Conservation (phyloP, 331 rosid species). For the Phaseolus coccineus region DNA sequence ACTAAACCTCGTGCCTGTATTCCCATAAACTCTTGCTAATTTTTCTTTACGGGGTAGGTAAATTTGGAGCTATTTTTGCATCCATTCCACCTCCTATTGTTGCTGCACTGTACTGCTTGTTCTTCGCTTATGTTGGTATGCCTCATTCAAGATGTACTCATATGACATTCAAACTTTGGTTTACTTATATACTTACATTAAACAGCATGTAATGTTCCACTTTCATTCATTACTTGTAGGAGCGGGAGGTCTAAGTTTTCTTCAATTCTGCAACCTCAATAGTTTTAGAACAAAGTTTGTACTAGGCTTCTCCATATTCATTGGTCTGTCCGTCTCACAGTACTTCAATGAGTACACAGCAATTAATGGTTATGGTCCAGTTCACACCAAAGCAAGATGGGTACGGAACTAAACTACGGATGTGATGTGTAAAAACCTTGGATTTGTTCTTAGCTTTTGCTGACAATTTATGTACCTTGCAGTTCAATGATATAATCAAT, state of each 20-base stretch:
- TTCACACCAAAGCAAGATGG: slow-evolving; percentile 91
- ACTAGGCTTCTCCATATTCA: slow-evolving; percentile 87
- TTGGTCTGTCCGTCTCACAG: slow-evolving; percentile 93
- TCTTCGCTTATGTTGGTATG: slow-evolving; percentile 96
- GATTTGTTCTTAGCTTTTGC: slow-evolving; percentile 32
- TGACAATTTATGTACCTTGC: slow-evolving; percentile 43
- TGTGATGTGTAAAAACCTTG: background rate
- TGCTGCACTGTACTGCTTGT: slow-evolving; percentile 93
- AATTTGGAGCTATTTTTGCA: slow-evolving; percentile 96
- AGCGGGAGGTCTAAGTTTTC: slow-evolving; percentile 88
- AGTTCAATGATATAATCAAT: slow-evolving; percentile 95
- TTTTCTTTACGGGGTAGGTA: slow-evolving; percentile 60
- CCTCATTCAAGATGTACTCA: slow-evolving; percentile 28
- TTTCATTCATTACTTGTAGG: slow-evolving; percentile 56
- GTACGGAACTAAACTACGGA: slow-evolving; percentile 54
- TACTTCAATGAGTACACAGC: slow-evolving; percentile 93
- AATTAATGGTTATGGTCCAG: slow-evolving; percentile 89
- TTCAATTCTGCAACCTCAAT: slow-evolving; percentile 98
- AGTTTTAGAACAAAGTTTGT: slow-evolving; percentile 89
- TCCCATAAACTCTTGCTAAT: slow-evolving; percentile 12
- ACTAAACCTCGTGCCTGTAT: background rate
- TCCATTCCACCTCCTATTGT: slow-evolving; percentile 90
- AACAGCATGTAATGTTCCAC: slow-evolving; percentile 23
- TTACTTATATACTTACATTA: background rate
- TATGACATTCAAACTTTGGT: background rate